Evolutionary conservation across 148 eudicot genomes (phyloP).

Genomic region (Heliosperma pusillum): DNA sequence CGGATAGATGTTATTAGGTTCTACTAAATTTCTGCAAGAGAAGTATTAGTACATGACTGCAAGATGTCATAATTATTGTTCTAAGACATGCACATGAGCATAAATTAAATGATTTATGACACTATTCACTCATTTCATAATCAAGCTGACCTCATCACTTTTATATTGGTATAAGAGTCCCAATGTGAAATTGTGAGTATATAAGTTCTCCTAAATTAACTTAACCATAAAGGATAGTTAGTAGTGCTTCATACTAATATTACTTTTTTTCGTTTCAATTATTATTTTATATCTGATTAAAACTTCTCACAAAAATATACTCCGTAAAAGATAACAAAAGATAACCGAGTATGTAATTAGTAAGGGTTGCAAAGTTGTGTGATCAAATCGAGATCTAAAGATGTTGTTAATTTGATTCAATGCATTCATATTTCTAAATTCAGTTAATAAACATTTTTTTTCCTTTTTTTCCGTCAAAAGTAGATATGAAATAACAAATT

Average conservation of each 20-base stretch:
- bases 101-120: slow-evolving; percentile 17
- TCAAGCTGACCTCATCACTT: slow-evolving; percentile 31
- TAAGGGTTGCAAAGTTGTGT: background rate
- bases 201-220: too few relatives aligned
- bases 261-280: too few relatives aligned
- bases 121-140: slow-evolving; percentile 17
- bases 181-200: background rate
- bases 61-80: slow-evolving; percentile 32
- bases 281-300: too few relatives aligned
- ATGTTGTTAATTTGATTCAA: background rate
- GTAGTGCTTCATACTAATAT: too few relatives aligned
- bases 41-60: slow-evolving; percentile 22
- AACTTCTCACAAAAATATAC: too few relatives aligned
- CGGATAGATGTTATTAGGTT: background rate
- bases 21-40: slow-evolving; percentile 21
- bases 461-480: background rate
- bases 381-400: background rate
- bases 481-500: background rate
- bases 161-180: slow-evolving; percentile 25
- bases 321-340: too few relatives aligned
- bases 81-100: slow-evolving; percentile 35
- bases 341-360: too few relatives aligned
- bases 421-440: background rate
- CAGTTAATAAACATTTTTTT: background rate
- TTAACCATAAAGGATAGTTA: too few relatives aligned